Evolutionary conservation across 305 asterid species (phyloP).

Genomic region (Rubia tinctorum): DNA sequence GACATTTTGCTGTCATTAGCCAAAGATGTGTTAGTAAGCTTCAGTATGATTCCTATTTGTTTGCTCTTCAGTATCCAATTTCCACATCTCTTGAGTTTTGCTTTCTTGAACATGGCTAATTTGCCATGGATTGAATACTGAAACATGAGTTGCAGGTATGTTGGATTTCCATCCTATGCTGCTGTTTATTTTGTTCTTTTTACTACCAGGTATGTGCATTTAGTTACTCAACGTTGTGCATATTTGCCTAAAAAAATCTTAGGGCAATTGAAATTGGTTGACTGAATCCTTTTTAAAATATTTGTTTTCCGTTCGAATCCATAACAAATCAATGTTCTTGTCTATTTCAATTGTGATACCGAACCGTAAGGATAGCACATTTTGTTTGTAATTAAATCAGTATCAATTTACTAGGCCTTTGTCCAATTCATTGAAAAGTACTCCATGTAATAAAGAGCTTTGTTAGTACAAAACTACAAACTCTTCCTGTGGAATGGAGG

Average conservation of each 20-base stretch:
- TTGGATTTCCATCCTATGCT: not conserved
- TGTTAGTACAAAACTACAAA: not conserved
- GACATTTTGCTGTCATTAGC: constrained; percentile 2
- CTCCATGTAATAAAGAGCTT: not conserved
- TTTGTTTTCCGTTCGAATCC: no score
- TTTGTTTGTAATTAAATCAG: not conserved
- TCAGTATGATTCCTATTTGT: not conserved
- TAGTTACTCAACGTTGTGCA: no score
- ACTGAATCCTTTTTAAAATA: no score
- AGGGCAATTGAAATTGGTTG: not conserved
- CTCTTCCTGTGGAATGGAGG: not conserved
- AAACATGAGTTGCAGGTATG: constrained; percentile 10
- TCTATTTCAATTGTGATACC: not conserved
- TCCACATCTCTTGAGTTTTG: constrained; percentile 1
- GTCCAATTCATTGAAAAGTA: no score
- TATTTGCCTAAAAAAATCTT: no score
- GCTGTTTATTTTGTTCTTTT: not conserved
- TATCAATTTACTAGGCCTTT: no score
- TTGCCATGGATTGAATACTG: constrained; percentile 13
- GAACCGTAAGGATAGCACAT: not conserved
- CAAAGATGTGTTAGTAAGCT: not conserved
- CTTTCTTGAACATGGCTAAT: constrained; percentile 9
- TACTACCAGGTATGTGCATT: not conserved
- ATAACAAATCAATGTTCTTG: no score
- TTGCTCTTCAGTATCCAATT: constrained; percentile 13